Base-by-base conservation (phyloP, 1,284 basidiomycete genomes). In the Testicularia cyperi region DNA sequence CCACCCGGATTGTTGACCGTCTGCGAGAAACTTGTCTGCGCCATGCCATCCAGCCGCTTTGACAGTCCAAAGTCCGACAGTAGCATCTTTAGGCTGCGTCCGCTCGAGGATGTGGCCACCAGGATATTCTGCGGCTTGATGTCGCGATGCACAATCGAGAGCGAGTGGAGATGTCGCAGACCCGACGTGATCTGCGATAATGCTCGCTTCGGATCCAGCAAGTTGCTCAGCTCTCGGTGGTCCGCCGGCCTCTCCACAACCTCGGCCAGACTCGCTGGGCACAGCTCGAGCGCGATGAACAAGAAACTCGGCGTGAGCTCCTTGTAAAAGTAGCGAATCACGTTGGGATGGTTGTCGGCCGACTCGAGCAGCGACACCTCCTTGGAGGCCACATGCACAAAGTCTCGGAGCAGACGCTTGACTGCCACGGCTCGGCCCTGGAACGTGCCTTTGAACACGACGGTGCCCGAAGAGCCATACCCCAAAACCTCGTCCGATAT, bases 91-190 rank as follows among this genome's bases (percentile, higher is more conserved):
- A 76, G 58, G 15, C 51, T 49, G 24, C 58, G 52, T 24, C 68
- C 63, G 13, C 60, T 66, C 6, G 57, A 28, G 23, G 44, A 61
- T 2, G 44, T 67, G 24, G 49, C 54, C n/a, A 97, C 83, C 7
- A 98, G 83, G 45, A 99, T 97, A 74, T 99, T 98, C 78, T 95
- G 92, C 4, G 94, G 94, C 75, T 98, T 98, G 78, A 98, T 95
- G 76, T 98, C 94, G 21, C 95, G 85, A 79, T 98, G 95, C 18
- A 98, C 86, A 62, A 98, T 90, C 78, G 95, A 96, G 70, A 98
- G 84, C 19, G 84, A 88, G 75, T 99, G 94, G 8, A 98, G 81
- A 77, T 97, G 92, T 42, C 86, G 83, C 44, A 99, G 77, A 3
- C 94, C 94, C 12, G 86, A 84, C 0, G 91, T 85, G 54, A 98